phyloP scores from a whole-genome alignment of 805 yeast genomes.

The Yamadazyma insecticola region DNA sequence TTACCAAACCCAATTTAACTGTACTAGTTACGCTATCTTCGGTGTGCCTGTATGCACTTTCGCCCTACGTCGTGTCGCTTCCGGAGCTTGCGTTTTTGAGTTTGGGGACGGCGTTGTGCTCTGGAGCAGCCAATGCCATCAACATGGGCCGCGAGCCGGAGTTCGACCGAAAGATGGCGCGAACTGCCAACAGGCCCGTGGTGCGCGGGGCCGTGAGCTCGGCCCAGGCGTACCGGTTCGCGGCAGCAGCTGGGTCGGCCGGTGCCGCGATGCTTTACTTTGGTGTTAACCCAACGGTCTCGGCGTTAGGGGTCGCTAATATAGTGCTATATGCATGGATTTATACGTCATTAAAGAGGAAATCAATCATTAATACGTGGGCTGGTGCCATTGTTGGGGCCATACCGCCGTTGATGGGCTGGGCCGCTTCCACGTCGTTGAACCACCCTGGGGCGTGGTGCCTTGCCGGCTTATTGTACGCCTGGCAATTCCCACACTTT shows the following conservation, averaged over 20 bases:
- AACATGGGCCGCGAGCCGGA: constrained; percentile 96
- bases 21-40: constrained; percentile 85
- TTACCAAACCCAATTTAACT: constrained; percentile 89
- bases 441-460: constrained; percentile 93
- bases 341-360: constrained; percentile 86
- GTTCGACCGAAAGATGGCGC: constrained; percentile 79
- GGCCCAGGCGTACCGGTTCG: constrained; percentile 74
- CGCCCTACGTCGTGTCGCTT: constrained; percentile 77
- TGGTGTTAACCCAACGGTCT: constrained; percentile 87
- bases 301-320: constrained; percentile 73
- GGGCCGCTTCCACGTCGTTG: constrained; percentile 83
- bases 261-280: constrained; percentile 66
- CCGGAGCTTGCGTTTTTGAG: constrained; percentile 69
- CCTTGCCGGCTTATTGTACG: constrained; percentile 80
- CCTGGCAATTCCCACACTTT: constrained; percentile 99
- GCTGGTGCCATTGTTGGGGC: constrained; percentile 99
- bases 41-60: constrained; percentile 88
- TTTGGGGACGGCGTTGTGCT: constrained; percentile 78
- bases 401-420: constrained; percentile 97
- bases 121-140: constrained; percentile 94
- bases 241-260: constrained; percentile 62
- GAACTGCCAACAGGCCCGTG: constrained; percentile 87
- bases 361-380: constrained; percentile 89
- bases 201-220: constrained; percentile 79
- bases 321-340: constrained; percentile 83